Evolutionary conservation across 23 red algal species (phyloP), one percentile per base, ranked within the genome.

Genomic region (Agarophyton chilense): DNA sequence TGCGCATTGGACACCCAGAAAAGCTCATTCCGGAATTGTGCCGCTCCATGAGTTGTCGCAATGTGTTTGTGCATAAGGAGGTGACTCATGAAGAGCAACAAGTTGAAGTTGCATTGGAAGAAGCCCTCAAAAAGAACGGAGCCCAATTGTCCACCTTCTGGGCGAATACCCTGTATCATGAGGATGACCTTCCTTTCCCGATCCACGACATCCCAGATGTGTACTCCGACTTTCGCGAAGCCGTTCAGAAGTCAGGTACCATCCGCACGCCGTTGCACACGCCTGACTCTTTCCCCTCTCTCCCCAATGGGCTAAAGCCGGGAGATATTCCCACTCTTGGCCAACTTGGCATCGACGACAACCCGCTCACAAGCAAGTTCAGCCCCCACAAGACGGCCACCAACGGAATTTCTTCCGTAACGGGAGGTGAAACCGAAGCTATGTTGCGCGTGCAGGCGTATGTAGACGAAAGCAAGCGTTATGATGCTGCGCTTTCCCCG

Each of bases 131-230:
- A 86, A 75, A 76, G 9, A 87, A 76, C 26, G 87, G 85, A 0
- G 82, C 90, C 22, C 78, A 93, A 60, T 29, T 94, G 22, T 75
- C 71, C 2, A 65, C 88, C n/a, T 89, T 99, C 32, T 99, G 97
- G 97, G 87, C 87, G 4, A 99, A 99, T 72, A 96, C 97, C 18
- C 58, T 99, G 49, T 99, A 99, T 63, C 84, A 95, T 77, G 77
- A 76, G 72, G 93, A 96, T 61, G 97, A 99, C 61, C 52, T 99
- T 40, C 97, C 97, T 50, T 99, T 99, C 79, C 55, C 77, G 5
- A 72, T 99, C 13, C 60, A 85, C 36, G 81, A 91, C 6, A 96
- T 95, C 83, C 97, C 97, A 3, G 97, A 99, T 65, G 88, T 99
- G 29, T 99, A 99, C 63, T 94, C 97, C 36, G 93, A 96, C 45